Conservation (phyloP, 371 early-diverging fungal species). For the Mucor sp. region DNA sequence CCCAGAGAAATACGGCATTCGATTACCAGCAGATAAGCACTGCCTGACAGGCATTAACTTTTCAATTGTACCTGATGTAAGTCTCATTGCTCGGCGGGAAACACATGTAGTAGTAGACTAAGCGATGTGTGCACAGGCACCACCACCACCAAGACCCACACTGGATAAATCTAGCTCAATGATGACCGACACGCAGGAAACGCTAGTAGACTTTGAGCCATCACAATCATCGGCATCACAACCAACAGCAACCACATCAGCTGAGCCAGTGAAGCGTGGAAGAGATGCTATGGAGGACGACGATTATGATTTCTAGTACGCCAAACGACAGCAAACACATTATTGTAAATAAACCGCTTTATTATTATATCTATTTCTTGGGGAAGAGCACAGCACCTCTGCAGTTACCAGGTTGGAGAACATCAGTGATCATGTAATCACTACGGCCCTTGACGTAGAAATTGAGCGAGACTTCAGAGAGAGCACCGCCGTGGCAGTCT, state of each 20-base stretch:
- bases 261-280: slow-evolving; percentile 24
- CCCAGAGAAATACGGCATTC: slow-evolving; percentile 87
- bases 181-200: slow-evolving; percentile 22
- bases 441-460: slow-evolving; percentile 48
- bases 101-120: neutral
- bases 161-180: slow-evolving; percentile 16
- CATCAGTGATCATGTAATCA: slow-evolving; percentile 37
- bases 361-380: slow-evolving; percentile 20
- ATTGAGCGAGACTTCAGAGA: slow-evolving; percentile 39
- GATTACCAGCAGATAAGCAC: slow-evolving; percentile 92
- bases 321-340: neutral
- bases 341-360: slow-evolving; percentile 3
- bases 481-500: slow-evolving; percentile 29
- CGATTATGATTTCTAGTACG: slow-evolving; percentile 46
- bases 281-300: slow-evolving; percentile 52
- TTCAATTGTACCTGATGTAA: slow-evolving; percentile 85
- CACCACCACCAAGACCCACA: slow-evolving; percentile 37
- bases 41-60: slow-evolving; percentile 89
- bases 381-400: slow-evolving; percentile 42
- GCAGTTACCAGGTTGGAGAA: slow-evolving; percentile 31
- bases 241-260: neutral
- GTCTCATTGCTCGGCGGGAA: neutral
- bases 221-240: neutral
- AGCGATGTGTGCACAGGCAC: slow-evolving; percentile 24
- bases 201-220: neutral